Conservation (phyloP, 805 yeast species). For the Lipomyces kockii region DNA sequence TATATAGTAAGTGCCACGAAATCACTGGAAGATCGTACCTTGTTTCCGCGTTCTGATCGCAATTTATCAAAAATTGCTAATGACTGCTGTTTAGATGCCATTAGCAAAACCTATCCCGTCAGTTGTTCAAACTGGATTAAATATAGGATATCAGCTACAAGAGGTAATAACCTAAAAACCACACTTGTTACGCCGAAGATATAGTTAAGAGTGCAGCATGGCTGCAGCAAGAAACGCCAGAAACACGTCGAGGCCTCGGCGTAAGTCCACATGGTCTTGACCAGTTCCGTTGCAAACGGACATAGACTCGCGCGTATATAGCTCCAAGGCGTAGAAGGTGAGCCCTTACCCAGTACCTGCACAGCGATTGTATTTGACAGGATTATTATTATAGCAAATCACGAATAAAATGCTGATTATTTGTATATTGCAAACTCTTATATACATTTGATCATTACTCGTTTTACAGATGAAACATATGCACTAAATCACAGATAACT, state of each 20-base stretch:
- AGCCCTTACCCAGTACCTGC: neutral
- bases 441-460: neutral
- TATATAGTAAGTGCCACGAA: neutral
- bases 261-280: neutral
- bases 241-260: neutral
- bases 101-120: conserved; percentile 19
- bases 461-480: neutral
- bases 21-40: conserved; percentile 45
- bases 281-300: neutral
- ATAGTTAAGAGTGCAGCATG: neutral
- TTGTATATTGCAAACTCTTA: neutral
- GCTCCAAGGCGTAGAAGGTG: neutral
- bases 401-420: neutral
- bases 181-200: neutral
- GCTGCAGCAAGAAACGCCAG: neutral
- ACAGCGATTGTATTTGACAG: too few species aligned
- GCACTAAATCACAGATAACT: neutral
- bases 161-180: neutral
- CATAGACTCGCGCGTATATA: neutral
- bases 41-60: conserved; percentile 69
- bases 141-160: neutral
- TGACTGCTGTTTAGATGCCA: conserved; percentile 69
- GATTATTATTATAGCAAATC: neutral
- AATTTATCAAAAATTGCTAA: conserved; percentile 62
- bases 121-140: neutral